Evolutionary conservation across 495 filamentous ascomycete species (phyloP).

Genomic region (Aspergillus campestris): DNA sequence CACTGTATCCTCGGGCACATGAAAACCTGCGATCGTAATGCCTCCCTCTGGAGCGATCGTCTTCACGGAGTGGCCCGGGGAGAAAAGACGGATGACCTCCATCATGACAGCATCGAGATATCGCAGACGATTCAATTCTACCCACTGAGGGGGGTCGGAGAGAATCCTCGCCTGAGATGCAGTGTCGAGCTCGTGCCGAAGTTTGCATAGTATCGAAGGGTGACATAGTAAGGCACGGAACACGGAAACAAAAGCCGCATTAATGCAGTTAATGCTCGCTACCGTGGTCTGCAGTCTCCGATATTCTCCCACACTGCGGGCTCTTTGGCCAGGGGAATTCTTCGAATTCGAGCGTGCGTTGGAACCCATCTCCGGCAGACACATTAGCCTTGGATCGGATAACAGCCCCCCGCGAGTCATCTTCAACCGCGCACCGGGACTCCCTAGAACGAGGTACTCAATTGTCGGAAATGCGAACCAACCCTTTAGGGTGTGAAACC

Average conservation of each 20-base stretch:
- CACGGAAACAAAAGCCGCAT: conserved; percentile 1
- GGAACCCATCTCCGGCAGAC: neutral
- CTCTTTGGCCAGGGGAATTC: too few relatives aligned
- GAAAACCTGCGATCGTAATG: conserved; percentile 9
- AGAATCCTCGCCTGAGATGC: neutral
- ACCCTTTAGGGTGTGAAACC: neutral
- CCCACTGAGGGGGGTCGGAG: conserved; percentile 1
- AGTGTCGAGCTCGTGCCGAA: conserved; percentile 9
- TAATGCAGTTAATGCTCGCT: neutral
- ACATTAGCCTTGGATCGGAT: neutral
- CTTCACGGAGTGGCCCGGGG: conserved; percentile 12
- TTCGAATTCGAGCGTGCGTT: neutral
- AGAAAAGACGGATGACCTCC: conserved; percentile 26
- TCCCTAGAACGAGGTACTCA: conserved; percentile 7
- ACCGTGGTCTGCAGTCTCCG: neutral
- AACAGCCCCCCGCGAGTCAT: conserved; percentile 1
- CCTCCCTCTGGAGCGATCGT: conserved; percentile 14
- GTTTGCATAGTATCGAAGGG: neutral
- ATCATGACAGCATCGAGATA: conserved; percentile 21
- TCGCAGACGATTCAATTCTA: conserved; percentile 4
- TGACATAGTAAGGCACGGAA: conserved; percentile 5
- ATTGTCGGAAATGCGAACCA: neutral
- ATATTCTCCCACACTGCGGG: too few relatives aligned
- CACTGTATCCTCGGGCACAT: conserved; percentile 16
- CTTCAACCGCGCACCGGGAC: conserved; percentile 5